Evolutionary conservation across 495 filamentous ascomycete genomes (phyloP).

Genomic region (Chlorociboria aeruginascens): DNA sequence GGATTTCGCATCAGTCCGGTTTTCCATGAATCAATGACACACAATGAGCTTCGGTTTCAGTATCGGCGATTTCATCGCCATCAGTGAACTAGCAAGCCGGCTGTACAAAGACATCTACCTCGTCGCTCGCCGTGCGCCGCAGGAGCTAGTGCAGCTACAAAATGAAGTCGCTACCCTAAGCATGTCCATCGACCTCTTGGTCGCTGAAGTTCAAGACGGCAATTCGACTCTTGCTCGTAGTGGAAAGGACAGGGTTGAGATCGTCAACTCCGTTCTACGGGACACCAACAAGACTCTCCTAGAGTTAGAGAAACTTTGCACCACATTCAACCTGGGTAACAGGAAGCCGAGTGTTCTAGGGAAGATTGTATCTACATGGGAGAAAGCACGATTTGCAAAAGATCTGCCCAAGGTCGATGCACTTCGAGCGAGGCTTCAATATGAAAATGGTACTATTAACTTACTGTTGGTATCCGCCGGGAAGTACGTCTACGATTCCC

Average conservation of each 20-base stretch:
- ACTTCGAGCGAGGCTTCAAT: neutral
- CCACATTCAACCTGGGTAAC: neutral
- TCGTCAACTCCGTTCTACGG: neutral
- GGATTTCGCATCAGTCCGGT: too few relatives aligned
- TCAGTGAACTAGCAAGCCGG: constrained; percentile 12
- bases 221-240: neutral
- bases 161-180: neutral
- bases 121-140: neutral
- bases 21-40: too few relatives aligned
- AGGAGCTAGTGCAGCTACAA: neutral
- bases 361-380: neutral
- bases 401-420: neutral
- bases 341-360: neutral
- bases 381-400: neutral
- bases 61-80: constrained; percentile 20
- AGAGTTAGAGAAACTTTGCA: neutral
- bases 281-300: neutral
- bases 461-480: neutral
- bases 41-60: constrained; percentile 6
- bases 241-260: neutral
- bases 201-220: neutral
- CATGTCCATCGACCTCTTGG: neutral
- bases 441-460: neutral
- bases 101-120: neutral
- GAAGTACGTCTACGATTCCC: neutral